Evolutionary conservation across 2,329 filamentous ascomycete species (phyloP), one percentile per base, ranked within the genome.

Genomic region (Claviceps monticola): DNA sequence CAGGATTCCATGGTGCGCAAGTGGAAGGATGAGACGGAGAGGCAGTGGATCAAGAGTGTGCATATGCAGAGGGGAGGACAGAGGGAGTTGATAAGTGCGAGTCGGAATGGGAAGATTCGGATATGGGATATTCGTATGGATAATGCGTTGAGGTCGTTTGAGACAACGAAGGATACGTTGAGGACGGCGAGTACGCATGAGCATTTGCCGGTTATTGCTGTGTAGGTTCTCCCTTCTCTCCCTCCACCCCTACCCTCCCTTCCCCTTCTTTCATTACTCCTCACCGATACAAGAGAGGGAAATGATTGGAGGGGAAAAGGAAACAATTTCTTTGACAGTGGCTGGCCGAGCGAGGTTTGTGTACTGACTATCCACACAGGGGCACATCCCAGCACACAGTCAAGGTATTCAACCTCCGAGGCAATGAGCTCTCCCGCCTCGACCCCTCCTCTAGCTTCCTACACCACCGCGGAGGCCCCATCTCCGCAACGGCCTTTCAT

Each of bases 61-160:
- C 93, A 97, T 64, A 89, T 98, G 80, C 93, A 98, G 68, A 86
- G 93, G 44, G 93, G 93, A 55, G 93, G 93, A 2, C 83, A 95
- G 67, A 79, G 93, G 53, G 93, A 98, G 67, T 77, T 98, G 43
- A 75, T 98, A 50, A 91, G 85, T 44, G 93, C 89, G 19, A 94
- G 89, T 63, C 81, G 88, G 46, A 93, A 95, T 62, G 93, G 93
- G 55, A 93, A 93, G 63, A 86, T 98, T 57, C 90, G 88, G 65
- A 74, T 98, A 16, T 98, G 93, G 93, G 93, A 98, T 66, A 88
- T 98, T 49, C 81, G 93, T 48, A 88, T 88, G 81, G 86, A 93
- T 56, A 76, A 77, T 58, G 83, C 86, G 5, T 73, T 95, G 49
- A 82, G 83, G 54, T 81, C 81, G 2, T 84, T 91, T 61, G 76